Evolutionary conservation across 768 basidiomycete species (phyloP), one percentile per base, ranked within the genome.

Genomic region (Pulveroboletus sp.): DNA sequence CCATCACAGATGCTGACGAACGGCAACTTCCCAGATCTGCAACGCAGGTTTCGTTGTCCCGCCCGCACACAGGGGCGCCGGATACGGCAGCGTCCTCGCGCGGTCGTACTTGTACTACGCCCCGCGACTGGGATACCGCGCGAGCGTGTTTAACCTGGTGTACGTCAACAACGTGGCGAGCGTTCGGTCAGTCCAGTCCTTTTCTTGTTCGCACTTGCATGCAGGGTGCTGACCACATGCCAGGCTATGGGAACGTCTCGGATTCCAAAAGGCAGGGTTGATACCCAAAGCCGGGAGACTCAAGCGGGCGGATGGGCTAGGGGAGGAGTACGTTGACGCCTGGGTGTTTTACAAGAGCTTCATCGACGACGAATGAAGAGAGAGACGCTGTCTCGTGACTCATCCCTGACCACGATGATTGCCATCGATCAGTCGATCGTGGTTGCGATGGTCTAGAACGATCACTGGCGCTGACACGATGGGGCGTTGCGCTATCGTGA

Each of bases 41-140:
- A 96, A 95, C 59, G 92, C 80, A 5, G 93, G 93, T 3, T 96
- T 96, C 68, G 73, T 95, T 30, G 83, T 93, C 7, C 80, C 85
- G 19, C 74, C 78, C 6, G 59, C 60, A 0, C 80, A 83, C 27
- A 77, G 90, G 22, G 81, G 81, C 3, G 69, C 73, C 30, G 83
- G 86, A 26, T 81, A 86, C 59, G 93, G 93, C 16, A 69, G 71
- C 35, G 71, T 79, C 7, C 78, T 97, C 31, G 92, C 87, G 4
- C 77, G 76, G 51, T 89, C 89, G 3, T 96, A 81, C 68, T 70
- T 94, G 17, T 71, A 86, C 63, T 91, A 90, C 60, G 94, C 81
- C 2, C 94, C 92, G 0, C 72, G 70, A 31, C 71, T 93, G 20
- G 91, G 89, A 29, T 87, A 87, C 69, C 73, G 79, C 57, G 85